These are phyloP conservation scores for Rhypophila decipiens DNA, from an alignment of 495 filamentous ascomycete species.

Conservation along the genomic window DNA sequence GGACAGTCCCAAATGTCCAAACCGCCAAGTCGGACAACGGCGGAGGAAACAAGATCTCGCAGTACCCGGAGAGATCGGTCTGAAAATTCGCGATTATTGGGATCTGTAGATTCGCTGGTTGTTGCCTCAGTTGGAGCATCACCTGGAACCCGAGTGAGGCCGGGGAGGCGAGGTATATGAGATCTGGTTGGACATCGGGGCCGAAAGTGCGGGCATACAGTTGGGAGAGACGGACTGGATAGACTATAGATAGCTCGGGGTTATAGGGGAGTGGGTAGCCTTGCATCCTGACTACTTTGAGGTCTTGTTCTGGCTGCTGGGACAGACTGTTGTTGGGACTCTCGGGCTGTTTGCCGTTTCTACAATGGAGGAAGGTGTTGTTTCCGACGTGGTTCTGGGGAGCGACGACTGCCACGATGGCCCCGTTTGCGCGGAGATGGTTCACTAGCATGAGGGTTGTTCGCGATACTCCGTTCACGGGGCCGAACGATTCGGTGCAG, in stretches of 20 bases:
- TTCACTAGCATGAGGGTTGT: constrained; percentile 57
- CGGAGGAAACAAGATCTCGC: constrained; percentile 52
- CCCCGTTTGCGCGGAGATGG: constrained; percentile 51
- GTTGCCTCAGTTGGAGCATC: constrained; percentile 49
- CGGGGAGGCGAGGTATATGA: constrained; percentile 59
- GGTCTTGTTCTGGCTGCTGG: constrained; percentile 5
- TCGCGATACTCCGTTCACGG: constrained; percentile 59
- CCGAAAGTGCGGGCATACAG: constrained; percentile 47
- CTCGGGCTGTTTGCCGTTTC: constrained; percentile 14
- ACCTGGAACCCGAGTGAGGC: constrained; percentile 60
- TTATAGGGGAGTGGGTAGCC: constrained; percentile 61
- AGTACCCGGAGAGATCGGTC: constrained; percentile 58
- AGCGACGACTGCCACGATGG: constrained; percentile 52
- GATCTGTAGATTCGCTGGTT: constrained; percentile 40
- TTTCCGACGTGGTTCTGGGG: constrained; percentile 39
- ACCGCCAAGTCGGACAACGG: constrained; percentile 50
- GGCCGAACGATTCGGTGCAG: constrained; percentile 59
- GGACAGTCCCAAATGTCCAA: constrained; percentile 46
- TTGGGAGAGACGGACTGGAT: constrained; percentile 52
- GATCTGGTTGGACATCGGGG: constrained; percentile 38
- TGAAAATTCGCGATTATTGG: constrained; percentile 58
- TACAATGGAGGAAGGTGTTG: constrained; percentile 28
- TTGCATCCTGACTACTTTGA: constrained; percentile 45
- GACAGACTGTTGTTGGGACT: not conserved
- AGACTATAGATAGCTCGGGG: constrained; percentile 56